Evolutionary conservation across 1,139 yeast genomes (phyloP), one percentile per base, ranked within the genome.

Genomic region (Pneumocystis murina): DNA sequence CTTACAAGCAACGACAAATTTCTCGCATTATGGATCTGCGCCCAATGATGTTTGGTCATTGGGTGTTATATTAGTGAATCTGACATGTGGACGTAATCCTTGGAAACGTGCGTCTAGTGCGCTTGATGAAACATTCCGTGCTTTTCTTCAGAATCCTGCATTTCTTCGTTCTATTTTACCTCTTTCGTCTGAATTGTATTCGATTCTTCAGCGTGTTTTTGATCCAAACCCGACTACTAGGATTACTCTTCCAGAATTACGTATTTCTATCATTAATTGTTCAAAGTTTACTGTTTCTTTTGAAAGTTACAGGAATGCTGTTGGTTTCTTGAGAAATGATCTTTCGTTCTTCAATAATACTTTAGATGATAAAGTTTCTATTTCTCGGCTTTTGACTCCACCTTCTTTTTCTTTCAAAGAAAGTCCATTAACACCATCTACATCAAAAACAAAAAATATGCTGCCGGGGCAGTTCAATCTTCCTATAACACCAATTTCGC

Each of bases 21-120:
- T 57, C 74, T 72, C 62, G 66, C 77, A n/a, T 38, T 66, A 65
- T 39, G 61, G 61, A n/a, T 85, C 95, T 0, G 74, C 81, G 54
- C 82, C 88, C 10, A 90, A 92, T 62, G 97, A 90, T 72, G 81
- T 88, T 36, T 90, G 97, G 97, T 86, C 95, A 1, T 76, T 90
- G 63, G 95, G 94, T 2, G 85, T 90, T 38, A 84, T 90, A 43
- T 77, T 90, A 65, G 83, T 90, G 67, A 90, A 90, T 72, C 78
- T 90, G 62, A 80, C 88, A 16, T 87, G 95, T 70, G 84, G 89
- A 60, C 80, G 96, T 72, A 90, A 90, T 71, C 96, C 97, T 24
- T 90, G 97, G 97, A 82, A 89, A 64, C 83, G 85, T 68, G 96
- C 96, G 3, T 80, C 86, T 63, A 75, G 82, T 55, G 73, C 74